Base-by-base conservation (phyloP, 345 rosid species). In the Eucalyptus camaldulensis region DNA sequence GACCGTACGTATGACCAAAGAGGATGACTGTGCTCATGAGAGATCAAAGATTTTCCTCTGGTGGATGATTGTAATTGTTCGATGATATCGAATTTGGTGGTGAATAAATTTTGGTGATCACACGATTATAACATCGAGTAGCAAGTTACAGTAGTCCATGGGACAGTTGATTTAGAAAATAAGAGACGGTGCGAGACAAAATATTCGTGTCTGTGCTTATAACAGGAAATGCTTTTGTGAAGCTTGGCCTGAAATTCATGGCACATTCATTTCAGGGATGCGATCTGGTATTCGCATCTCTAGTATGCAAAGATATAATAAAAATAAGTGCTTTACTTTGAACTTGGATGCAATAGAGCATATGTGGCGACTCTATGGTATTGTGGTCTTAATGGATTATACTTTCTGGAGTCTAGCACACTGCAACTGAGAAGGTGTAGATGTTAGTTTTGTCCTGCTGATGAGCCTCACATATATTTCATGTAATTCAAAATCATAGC, bases 261-360 rank as follows among this genome's bases (percentile, higher is more conserved):
- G 37, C 40, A 67, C 21, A 62, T 67, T 67, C 76, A 67, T 67
- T n/a, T 15, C 21, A 67, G 3, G 10, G 76, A n/a, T 67, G 76
- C 3, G 10, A 67, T 67, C 10, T 67, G 6, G 21, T n/a, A 14
- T n/a, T n/a, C 11, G 1, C 40, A 15, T 67, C 40, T 14, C 76
- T 67, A 67, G 6, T 4, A 7, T 7, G 76, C 37, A 67, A n/a
- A 65, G 2, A n/a, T 0, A 12, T 10, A 60, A 60, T 5, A 11
- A 60, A 27, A 25, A 25, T 6, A 50, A 53, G 4, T 29, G 37
- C 72, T n/a, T 65, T 14, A 14, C 0, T n/a, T 65, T 0, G 40
- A 65, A 65, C 40, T 65, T 65, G 76, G 40, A 65, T 4, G 76
- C 37, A 65, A 65, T n/a, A 65, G 76, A 65, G 37, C 76, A 8